Evolutionary conservation across 164 flowering plant species (phyloP).

Genomic region (Brasenia schreberi): DNA sequence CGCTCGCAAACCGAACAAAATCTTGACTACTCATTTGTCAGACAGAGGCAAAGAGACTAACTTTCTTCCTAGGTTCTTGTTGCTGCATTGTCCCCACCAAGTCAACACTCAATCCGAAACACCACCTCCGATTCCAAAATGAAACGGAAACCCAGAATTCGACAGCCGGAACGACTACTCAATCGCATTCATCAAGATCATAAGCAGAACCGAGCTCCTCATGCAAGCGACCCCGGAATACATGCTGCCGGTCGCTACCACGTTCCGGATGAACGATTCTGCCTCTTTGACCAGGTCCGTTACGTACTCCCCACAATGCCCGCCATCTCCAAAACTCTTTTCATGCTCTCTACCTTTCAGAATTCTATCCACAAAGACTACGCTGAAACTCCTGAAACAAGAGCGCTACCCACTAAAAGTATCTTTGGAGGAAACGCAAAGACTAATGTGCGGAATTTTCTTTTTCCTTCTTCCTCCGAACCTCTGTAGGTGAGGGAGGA

Average conservation of each 20-base stretch:
- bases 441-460: not conserved
- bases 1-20: not conserved
- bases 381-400: not conserved
- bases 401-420: not conserved
- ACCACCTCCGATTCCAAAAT: not conserved
- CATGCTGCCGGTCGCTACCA: slow-evolving; percentile 2
- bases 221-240: slow-evolving; percentile 22
- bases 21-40: not conserved
- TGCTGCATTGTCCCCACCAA: slow-evolving; percentile 33
- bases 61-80: slow-evolving; percentile 71
- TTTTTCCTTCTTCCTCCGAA: too few relatives aligned
- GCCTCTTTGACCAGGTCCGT: too few relatives aligned
- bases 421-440: not conserved
- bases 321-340: not conserved
- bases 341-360: not conserved
- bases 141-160: slow-evolving; percentile 1
- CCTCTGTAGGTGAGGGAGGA: not conserved
- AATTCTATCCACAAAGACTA: not conserved
- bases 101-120: slow-evolving; percentile 5
- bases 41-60: slow-evolving; percentile 8
- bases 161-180: slow-evolving; percentile 8
- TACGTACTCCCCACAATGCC: not conserved
- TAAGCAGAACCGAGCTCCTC: slow-evolving; percentile 32
- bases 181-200: slow-evolving; percentile 44
- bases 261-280: too few relatives aligned